Conservation (phyloP, 768 basidiomycete genomes). For the Exsudoporus frostii region DNA sequence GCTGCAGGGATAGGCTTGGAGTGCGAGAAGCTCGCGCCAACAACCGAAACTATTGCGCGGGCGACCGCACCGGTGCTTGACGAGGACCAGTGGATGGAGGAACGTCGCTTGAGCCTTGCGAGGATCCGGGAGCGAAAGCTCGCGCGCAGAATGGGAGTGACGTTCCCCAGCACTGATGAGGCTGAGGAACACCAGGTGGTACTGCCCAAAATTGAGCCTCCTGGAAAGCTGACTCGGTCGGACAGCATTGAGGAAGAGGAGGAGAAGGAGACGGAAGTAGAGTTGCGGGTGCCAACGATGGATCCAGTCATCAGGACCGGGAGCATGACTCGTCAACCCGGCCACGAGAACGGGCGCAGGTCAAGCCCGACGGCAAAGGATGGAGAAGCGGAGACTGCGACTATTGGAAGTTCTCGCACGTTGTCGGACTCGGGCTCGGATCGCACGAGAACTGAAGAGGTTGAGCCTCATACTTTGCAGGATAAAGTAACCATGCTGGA, state of each 20-base stretch:
- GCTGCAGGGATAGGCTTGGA: slow-evolving; percentile 49
- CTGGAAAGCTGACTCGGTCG: slow-evolving; percentile 26
- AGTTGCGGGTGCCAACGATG: not conserved
- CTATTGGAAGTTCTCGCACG: slow-evolving; percentile 25
- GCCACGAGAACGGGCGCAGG: not conserved
- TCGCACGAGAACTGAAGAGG: slow-evolving; percentile 24
- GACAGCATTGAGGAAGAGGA: slow-evolving; percentile 33
- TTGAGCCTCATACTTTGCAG: slow-evolving; percentile 23
- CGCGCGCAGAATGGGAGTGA: slow-evolving; percentile 31
- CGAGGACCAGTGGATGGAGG: slow-evolving; percentile 37
- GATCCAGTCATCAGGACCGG: not conserved
- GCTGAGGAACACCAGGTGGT: slow-evolving; percentile 14
- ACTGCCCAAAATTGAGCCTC: slow-evolving; percentile 20
- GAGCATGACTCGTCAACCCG: not conserved
- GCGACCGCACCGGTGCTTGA: slow-evolving; percentile 12
- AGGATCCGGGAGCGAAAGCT: slow-evolving; percentile 32
- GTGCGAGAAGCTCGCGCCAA: slow-evolving; percentile 19
- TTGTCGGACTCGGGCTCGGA: slow-evolving; percentile 30
- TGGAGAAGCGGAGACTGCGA: slow-evolving; percentile 20
- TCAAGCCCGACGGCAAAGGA: slow-evolving; percentile 13
- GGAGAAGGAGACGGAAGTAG: slow-evolving; percentile 18
- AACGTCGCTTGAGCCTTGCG: slow-evolving; percentile 31
- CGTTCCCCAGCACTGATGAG: slow-evolving; percentile 12
- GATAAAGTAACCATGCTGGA: slow-evolving; percentile 24
- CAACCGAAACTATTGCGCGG: slow-evolving; percentile 3